These are phyloP conservation scores for Botryosphaeria dothidea DNA, from an alignment of 2,329 filamentous ascomycete species.

Conservation along the genomic window DNA sequence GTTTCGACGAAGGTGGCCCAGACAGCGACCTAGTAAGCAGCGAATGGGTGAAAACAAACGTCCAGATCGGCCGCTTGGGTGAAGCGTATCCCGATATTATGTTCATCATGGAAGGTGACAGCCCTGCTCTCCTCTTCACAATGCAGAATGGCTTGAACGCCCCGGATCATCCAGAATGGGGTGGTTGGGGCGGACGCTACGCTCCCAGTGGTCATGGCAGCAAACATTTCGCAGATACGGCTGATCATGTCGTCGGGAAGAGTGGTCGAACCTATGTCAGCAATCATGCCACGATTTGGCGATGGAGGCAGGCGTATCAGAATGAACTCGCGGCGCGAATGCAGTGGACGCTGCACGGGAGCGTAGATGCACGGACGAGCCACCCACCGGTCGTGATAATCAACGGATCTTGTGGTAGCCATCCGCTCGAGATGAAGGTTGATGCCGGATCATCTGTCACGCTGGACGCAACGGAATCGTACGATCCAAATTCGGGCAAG, in stretches of 20 bases:
- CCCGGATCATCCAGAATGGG: conserved; percentile 49
- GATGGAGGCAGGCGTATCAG: conserved; percentile 56
- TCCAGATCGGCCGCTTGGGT: conserved; percentile 53
- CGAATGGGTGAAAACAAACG: conserved; percentile 55
- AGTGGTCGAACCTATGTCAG: conserved; percentile 37
- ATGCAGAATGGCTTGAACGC: conserved; percentile 52
- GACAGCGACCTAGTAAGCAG: conserved; percentile 51
- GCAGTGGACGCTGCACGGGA: conserved; percentile 46
- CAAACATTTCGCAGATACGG: conserved; percentile 41
- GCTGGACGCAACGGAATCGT: conserved; percentile 49
- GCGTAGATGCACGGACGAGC: conserved; percentile 37
- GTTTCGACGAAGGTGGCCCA: conserved; percentile 51
- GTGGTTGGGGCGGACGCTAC: conserved; percentile 55
- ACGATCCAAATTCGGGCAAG: conserved; percentile 46
- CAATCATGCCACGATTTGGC: conserved; percentile 55
- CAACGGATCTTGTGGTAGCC: conserved; percentile 40
- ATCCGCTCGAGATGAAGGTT: conserved; percentile 42
- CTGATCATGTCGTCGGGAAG: conserved; percentile 37
- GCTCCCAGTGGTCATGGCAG: conserved; percentile 37
- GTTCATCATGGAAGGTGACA: conserved; percentile 58
- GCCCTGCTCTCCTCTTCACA: conserved; percentile 52
- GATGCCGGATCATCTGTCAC: conserved; percentile 42
- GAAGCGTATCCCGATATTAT: conserved; percentile 46
- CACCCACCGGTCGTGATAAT: conserved; percentile 52
- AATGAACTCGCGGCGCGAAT: conserved; percentile 53